Conservation (phyloP, 2,329 filamentous ascomycete genomes). For the Aspergillus sergii region DNA sequence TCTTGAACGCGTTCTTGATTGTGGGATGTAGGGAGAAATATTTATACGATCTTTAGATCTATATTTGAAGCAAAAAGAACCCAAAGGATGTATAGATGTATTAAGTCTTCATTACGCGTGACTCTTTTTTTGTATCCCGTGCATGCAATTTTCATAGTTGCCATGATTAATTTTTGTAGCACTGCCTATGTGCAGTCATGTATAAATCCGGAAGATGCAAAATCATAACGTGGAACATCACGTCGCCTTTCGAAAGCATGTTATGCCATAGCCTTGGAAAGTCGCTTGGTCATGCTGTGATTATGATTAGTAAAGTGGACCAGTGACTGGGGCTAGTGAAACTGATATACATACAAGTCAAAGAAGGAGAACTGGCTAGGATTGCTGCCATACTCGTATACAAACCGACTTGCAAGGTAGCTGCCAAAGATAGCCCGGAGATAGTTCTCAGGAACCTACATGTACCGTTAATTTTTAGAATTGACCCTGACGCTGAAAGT, state of each 20-base stretch:
- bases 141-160: slow-evolving; percentile 9
- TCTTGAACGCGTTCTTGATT: background rate
- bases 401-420: slow-evolving; percentile 91
- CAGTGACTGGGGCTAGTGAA: background rate
- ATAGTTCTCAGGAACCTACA: slow-evolving; percentile 81
- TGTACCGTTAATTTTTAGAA: slow-evolving; percentile 23
- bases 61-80: background rate
- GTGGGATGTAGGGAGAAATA: background rate
- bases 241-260: slow-evolving; percentile 13
- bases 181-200: slow-evolving; percentile 19
- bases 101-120: slow-evolving; percentile 14
- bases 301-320: slow-evolving; percentile 16
- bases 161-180: slow-evolving; percentile 20
- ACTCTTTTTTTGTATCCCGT: slow-evolving; percentile 20
- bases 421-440: slow-evolving; percentile 94
- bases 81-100: slow-evolving; percentile 9
- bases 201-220: slow-evolving; percentile 19
- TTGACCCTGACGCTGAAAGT: background rate
- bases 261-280: slow-evolving; percentile 34
- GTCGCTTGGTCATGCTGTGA: slow-evolving; percentile 42
- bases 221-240: slow-evolving; percentile 13
- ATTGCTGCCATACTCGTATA: slow-evolving; percentile 90
- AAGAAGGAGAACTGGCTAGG: slow-evolving; percentile 98
- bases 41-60: background rate
- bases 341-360: slow-evolving; percentile 75